Evolutionary conservation across 768 basidiomycete species (phyloP).

Genomic region (Multifurca ochricompacta): DNA sequence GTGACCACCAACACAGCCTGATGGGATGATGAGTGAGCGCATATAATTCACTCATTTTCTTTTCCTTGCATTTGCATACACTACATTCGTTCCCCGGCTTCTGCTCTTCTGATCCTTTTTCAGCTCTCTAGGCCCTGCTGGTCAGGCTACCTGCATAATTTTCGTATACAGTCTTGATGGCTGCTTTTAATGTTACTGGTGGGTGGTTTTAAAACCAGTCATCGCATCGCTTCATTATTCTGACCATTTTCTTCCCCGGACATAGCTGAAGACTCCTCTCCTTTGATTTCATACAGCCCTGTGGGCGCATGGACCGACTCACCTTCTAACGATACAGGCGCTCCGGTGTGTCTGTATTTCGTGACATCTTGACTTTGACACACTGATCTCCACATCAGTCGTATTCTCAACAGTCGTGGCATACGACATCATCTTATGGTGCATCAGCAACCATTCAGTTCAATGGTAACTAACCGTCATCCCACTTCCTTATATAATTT

Average conservation of each 20-base stretch:
- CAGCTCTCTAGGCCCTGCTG: slow-evolving; percentile 4
- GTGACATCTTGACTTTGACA: background rate
- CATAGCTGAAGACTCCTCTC: slow-evolving; percentile 50
- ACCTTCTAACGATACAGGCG: slow-evolving; percentile 33
- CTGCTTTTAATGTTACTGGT: slow-evolving; percentile 39
- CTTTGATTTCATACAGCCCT: slow-evolving; percentile 45
- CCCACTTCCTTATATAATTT: background rate
- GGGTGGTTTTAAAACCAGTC: slow-evolving; percentile 5
- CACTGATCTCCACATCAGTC: slow-evolving; percentile 26
- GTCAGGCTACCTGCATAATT: background rate
- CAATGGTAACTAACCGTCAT: slow-evolving; percentile 29
- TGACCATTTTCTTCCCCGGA: background rate
- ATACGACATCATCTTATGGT: slow-evolving; percentile 36
- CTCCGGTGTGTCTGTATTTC: slow-evolving; percentile 26
- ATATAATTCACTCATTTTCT: background rate
- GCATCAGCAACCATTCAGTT: slow-evolving; percentile 45
- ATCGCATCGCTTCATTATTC: background rate
- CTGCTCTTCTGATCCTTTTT: too few species aligned
- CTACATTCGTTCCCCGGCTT: background rate
- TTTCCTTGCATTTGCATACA: background rate
- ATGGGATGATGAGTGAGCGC: too few species aligned
- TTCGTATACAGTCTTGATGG: slow-evolving; percentile 38
- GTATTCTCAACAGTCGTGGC: slow-evolving; percentile 40
- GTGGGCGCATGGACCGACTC: slow-evolving; percentile 43
- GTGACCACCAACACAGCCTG: too few species aligned